phyloP scores from a whole-genome alignment of 768 basidiomycete species.

The Tricholoma matsutake region DNA sequence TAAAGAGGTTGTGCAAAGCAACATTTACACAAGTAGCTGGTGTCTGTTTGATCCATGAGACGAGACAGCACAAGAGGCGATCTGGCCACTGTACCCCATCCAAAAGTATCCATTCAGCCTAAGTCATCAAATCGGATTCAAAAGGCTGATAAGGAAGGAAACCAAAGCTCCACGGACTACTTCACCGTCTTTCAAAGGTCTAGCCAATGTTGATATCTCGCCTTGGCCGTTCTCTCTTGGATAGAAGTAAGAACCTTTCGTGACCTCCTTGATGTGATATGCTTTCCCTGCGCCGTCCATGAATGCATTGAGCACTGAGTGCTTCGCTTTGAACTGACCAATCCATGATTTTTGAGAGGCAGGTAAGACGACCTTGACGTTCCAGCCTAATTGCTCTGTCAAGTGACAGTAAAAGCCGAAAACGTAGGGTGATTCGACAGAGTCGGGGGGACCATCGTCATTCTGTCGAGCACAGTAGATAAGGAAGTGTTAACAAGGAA shows the following conservation, averaged over 20 bases:
- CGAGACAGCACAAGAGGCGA: constrained; percentile 4
- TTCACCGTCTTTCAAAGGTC: constrained; percentile 75
- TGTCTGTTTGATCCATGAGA: constrained; percentile 46
- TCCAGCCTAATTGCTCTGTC: constrained; percentile 61
- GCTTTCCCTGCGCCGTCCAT: constrained; percentile 58
- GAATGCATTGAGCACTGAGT: not conserved
- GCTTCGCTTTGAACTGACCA: constrained; percentile 39
- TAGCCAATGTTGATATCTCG: constrained; percentile 55
- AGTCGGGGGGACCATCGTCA: constrained; percentile 78
- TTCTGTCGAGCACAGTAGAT: constrained; percentile 43
- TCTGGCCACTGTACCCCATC: constrained; percentile 58
- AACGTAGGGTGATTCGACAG: constrained; percentile 67
- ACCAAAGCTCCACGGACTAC: constrained; percentile 36
- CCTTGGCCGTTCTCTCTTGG: constrained; percentile 69
- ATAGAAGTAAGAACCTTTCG: constrained; percentile 73
- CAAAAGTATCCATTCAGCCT: constrained; percentile 88
- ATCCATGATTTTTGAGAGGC: constrained; percentile 88
- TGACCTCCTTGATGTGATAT: constrained; percentile 73
- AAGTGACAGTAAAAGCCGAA: constrained; percentile 67
- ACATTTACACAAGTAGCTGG: constrained; percentile 93
- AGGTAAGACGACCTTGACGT: constrained; percentile 78
- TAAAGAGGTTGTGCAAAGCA: constrained; percentile 85
- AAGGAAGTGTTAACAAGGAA: not conserved
- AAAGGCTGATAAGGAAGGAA: not conserved
- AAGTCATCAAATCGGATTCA: constrained; percentile 1